Base-by-base conservation (phyloP, 345 rosid species). In the Pugionium cornutum region DNA sequence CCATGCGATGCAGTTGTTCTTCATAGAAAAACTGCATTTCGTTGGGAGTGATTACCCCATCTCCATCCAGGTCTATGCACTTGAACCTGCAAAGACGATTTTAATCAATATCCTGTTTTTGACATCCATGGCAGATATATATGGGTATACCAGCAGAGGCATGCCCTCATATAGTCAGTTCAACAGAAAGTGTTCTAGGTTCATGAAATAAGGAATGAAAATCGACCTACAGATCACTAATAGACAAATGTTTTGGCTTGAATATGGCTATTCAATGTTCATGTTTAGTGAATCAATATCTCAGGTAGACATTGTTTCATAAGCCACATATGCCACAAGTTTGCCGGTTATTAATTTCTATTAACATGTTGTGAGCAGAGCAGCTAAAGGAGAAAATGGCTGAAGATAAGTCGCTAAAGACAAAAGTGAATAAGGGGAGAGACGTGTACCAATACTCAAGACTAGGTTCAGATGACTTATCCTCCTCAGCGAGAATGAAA, bases 401-500 rank as follows among this genome's bases (percentile, higher is more conserved):
- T 32, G 9, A 50, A 50, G 45, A 50, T 51, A 25, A 49, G 62
- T 34, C 2, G 28, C 7, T 69, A 59, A 32, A 33, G 27, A 55
- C 35, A 10, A 53, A 26, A 40, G 30, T n/a, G 42, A 10, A 9
- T 31, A 34, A 28, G 51, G 53, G 30, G 37, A 41, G 65, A 36
- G 49, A 36, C 6, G n/a, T 44, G 46, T 87, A 91, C 98, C 98
- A 91, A 76, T 82, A 91, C 75, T 87, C 92, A 54, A 92, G 89
- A 70, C 96, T 84, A 64, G 88, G 88, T 60, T 84, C 95, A 29
- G 98, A 79, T 75, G 96, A 81, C 70, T 92, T 92, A 64, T 92
- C 95, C 83, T 89, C 98, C 76, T 89, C 98, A 30, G 96, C 78
- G 31, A 92, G 84, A 46, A 92, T 85, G 78, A 92, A 92, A 80